Percentiles rank a stretch among this genome's conserved stretches.
Evolutionary conservation across 2,329 filamentous ascomycete species (phyloP).

Genomic region (Botryotinia convoluta): DNA sequence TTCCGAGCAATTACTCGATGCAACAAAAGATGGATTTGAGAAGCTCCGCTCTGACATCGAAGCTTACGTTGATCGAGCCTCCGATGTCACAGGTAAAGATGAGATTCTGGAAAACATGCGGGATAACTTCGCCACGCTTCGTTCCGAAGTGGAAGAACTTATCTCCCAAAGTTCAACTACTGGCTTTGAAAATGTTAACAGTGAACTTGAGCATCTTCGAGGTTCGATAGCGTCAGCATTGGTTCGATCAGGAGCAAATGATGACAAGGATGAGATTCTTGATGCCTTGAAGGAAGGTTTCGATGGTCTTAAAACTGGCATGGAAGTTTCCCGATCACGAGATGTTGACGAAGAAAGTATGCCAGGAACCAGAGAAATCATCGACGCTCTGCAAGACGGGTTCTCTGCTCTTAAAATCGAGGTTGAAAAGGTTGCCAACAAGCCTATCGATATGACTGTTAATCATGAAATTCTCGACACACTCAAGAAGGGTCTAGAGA

Average conservation of each 20-base stretch:
- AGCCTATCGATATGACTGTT: conserved; percentile 76
- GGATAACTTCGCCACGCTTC: conserved; percentile 64
- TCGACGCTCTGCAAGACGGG: conserved; percentile 87
- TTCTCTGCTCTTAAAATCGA: conserved; percentile 73
- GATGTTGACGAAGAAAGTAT: conserved; percentile 34
- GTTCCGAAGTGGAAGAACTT: conserved; percentile 64
- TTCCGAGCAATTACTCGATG: conserved; percentile 84
- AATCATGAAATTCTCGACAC: conserved; percentile 89
- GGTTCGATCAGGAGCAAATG: conserved; percentile 44
- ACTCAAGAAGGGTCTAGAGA: conserved; percentile 76
- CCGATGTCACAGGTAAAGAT: conserved; percentile 68
- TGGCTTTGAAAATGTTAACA: conserved; percentile 53
- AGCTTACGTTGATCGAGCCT: conserved; percentile 70
- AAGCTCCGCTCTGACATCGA: conserved; percentile 78
- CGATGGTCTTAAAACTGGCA: conserved; percentile 70
- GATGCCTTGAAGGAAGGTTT: conserved; percentile 62
- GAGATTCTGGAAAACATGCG: conserved; percentile 72
- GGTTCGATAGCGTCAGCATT: conserved; percentile 54
- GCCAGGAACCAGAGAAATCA: conserved; percentile 75
- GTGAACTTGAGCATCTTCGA: conserved; percentile 60
- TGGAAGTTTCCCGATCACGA: conserved; percentile 44
- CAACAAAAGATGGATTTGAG: conserved; percentile 83
- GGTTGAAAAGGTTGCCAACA: conserved; percentile 75
- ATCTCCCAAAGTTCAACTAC: conserved; percentile 48
- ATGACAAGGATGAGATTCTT: conserved; percentile 65